Conservation (phyloP, 768 basidiomycete species). For the Pseudohyphozyma bogoriensis region DNA sequence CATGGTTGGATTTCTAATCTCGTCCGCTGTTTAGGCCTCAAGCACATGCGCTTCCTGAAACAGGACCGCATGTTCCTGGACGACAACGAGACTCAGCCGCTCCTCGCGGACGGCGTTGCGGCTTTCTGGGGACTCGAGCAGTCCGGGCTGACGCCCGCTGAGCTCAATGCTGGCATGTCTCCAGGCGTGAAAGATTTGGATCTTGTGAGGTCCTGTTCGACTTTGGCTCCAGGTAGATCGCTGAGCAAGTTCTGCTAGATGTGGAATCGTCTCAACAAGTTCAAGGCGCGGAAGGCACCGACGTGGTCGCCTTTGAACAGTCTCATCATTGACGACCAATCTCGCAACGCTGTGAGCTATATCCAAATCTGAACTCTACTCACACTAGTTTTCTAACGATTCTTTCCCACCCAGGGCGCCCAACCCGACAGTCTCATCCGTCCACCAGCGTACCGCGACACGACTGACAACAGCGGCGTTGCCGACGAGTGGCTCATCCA, state of each 20-base stretch:
- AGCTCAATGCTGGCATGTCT: neutral
- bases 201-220: neutral
- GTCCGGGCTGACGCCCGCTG: neutral
- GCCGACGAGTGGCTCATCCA: constrained; percentile 22
- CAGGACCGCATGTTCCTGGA: too few species aligned
- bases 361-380: neutral
- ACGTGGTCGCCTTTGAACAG: constrained; percentile 3
- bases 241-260: neutral
- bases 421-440: constrained; percentile 21
- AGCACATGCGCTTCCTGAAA: too few species aligned
- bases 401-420: neutral
- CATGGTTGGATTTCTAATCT: constrained; percentile 12
- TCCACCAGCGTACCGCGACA: constrained; percentile 12
- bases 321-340: constrained; percentile 20
- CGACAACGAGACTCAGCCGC: neutral
- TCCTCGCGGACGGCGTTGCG: neutral
- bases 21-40: too few species aligned
- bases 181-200: constrained; percentile 18
- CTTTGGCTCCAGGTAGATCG: neutral
- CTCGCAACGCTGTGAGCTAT: constrained; percentile 1
- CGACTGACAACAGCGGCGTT: neutral
- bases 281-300: neutral
- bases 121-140: constrained; percentile 22
- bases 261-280: constrained; percentile 12
- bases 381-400: neutral